Evolutionary conservation across 768 basidiomycete species (phyloP), one percentile per base, ranked within the genome.

Genomic region (Naematelia aurantialba): DNA sequence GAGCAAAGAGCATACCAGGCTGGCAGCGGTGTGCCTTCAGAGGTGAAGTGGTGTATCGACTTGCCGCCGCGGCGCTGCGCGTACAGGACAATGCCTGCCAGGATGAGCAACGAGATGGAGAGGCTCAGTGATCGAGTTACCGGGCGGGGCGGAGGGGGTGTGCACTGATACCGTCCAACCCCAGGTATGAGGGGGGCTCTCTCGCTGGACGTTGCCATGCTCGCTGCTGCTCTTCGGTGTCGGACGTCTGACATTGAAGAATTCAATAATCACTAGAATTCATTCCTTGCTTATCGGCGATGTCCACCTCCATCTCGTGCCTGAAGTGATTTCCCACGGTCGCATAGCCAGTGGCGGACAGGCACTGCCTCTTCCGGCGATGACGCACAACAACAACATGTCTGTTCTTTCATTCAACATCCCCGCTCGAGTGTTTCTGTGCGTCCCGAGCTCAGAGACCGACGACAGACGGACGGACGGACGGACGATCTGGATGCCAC

Each of bases 51-150:
- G 17, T 12, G 13, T 10, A 19, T 29, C 10, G 31, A 8, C 27
- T 29, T 45, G 3, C 54, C 27, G 21, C 25, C 30, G 12, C 61
- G 39, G 5, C 58, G 55, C 45, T 68, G 63, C 34, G 67, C 55
- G 31, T 66, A 68, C 10, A 70, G 19, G n/a, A 73, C 63, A 45
- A 73, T 53, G 48, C 65, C 47, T 2, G 50, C 68, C 4, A 73
- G 45, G 12, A 73, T 70, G 45, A 68, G 60, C 3, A 73, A 55
- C 14, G 71, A 60, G 19, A 73, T 60, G 5, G 71, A 68, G n/a
- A 73, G 55, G 55, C 68, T 62, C 1, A 73, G 27, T 13, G 61
- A 45, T 5, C 71, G 63, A 26, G 67, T 68, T 10, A 66, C 58
- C 19, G 58, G 60, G 19, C 58, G 34, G 2, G 45, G 45, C 3